Conservation (phyloP, 2,329 filamentous ascomycete species). For the Didymosphaeria variabile region DNA sequence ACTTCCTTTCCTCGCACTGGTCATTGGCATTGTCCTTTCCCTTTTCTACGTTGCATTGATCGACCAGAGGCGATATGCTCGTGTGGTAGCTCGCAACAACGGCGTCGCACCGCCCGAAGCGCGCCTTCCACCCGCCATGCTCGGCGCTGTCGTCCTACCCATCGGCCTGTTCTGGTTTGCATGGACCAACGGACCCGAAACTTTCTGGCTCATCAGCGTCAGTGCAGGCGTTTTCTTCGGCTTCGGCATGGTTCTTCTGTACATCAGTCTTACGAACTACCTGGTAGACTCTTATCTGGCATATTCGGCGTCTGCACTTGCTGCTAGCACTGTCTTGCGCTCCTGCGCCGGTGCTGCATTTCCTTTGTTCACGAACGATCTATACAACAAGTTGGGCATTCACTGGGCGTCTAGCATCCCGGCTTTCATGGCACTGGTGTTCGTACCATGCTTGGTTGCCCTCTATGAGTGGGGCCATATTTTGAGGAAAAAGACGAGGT, state of each 20-base stretch:
- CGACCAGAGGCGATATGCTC: conserved; percentile 29
- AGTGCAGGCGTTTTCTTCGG: conserved; percentile 60
- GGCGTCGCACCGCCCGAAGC: conserved; percentile 70
- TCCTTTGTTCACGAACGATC: conserved; percentile 52
- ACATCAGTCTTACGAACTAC: conserved; percentile 67
- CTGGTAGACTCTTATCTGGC: conserved; percentile 71
- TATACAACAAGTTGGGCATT: conserved; percentile 57
- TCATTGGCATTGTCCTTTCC: conserved; percentile 61
- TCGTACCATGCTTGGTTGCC: conserved; percentile 37
- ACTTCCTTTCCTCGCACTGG: conserved; percentile 69
- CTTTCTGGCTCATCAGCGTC: conserved; percentile 64
- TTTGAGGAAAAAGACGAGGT: conserved; percentile 29
- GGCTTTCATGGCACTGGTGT: conserved; percentile 56
- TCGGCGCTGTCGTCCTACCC: conserved; percentile 69
- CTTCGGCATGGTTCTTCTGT: conserved; percentile 45
- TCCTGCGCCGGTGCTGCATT: conserved; percentile 59
- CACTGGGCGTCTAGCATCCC: conserved; percentile 59
- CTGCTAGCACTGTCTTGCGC: conserved; percentile 57
- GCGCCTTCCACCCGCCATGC: conserved; percentile 67
- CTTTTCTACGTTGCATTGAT: conserved; percentile 28
- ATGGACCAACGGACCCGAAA: conserved; percentile 54
- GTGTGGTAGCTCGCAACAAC: conserved; percentile 36
- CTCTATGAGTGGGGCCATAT: conserved; percentile 30
- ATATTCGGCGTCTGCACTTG: conserved; percentile 41
- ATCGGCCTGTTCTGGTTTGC: conserved; percentile 45